A percentile compares a stretch with the other conserved stretches of the same genome.
These are phyloP conservation scores for Tillandsia fasciculata DNA, from an alignment of 176 grass and related monocot species.

Conservation along the genomic window DNA sequence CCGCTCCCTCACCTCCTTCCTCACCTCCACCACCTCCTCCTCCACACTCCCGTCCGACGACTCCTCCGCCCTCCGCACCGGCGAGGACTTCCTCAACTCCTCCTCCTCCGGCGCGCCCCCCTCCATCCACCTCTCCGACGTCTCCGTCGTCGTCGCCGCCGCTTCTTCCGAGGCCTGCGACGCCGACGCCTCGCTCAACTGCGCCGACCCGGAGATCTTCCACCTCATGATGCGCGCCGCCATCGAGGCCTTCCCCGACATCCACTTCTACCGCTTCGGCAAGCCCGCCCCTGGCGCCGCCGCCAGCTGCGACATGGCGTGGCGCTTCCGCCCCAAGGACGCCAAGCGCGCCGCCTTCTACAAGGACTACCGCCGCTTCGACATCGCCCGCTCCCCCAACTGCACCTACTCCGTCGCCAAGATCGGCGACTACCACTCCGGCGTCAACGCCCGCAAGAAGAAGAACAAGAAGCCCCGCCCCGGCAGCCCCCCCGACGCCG, in stretches of 20 bases:
- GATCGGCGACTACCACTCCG: slow-evolving; percentile 59
- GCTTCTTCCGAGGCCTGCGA: slow-evolving; percentile 23
- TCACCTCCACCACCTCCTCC: slow-evolving; percentile 14
- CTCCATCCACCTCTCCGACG: background rate
- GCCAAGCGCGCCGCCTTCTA: slow-evolving; percentile 24
- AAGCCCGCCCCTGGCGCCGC: slow-evolving; percentile 32
- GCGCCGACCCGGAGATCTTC: slow-evolving; percentile 45
- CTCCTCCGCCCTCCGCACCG: slow-evolving; percentile 3
- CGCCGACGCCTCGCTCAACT: slow-evolving; percentile 32
- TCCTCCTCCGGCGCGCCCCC: slow-evolving; percentile 9
- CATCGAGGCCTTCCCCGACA: slow-evolving; percentile 47
- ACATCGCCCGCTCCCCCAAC: slow-evolving; percentile 2
- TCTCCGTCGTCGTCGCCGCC: background rate
- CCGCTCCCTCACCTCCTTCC: background rate
- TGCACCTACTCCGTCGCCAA: slow-evolving; percentile 40
- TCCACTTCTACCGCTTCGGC: slow-evolving; percentile 73
- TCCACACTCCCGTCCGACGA: slow-evolving; percentile 28
- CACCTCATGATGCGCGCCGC: slow-evolving; percentile 55
- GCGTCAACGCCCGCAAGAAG: slow-evolving; percentile 51
- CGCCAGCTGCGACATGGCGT: slow-evolving; percentile 64
- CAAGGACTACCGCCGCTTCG: slow-evolving; percentile 77
- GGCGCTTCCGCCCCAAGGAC: slow-evolving; percentile 40
- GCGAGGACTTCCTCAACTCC: slow-evolving; percentile 18
- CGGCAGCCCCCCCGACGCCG: background rate
- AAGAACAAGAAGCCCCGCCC: slow-evolving; percentile 3